Evolutionary conservation across 352 stramenopile species (phyloP).

Genomic region (Globisporangium barbulae): DNA sequence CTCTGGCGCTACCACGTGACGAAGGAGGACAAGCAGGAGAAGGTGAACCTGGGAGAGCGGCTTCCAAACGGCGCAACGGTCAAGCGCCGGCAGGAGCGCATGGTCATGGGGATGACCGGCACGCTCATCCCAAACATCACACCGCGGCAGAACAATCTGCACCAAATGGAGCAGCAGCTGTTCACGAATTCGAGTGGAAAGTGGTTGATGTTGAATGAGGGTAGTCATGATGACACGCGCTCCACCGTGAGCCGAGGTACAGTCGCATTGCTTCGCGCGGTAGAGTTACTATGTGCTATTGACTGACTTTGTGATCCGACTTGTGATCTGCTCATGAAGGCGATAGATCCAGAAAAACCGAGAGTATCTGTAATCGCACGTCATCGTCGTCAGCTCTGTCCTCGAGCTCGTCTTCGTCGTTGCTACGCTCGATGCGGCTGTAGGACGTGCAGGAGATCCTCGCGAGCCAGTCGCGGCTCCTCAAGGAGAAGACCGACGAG

Average conservation of each 20-base stretch:
- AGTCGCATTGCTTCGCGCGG: neutral
- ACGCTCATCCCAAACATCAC: slow-evolving; percentile 45
- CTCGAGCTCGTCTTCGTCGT: slow-evolving; percentile 19
- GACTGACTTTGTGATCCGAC: neutral
- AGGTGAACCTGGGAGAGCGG: slow-evolving; percentile 34
- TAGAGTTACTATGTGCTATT: neutral
- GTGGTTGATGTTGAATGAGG: neutral
- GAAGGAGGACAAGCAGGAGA: slow-evolving; percentile 46
- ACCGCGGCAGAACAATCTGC: slow-evolving; percentile 21
- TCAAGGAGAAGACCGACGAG: slow-evolving; percentile 28
- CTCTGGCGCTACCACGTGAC: slow-evolving; percentile 47
- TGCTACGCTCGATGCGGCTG: slow-evolving; percentile 25
- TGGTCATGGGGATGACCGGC: slow-evolving; percentile 48
- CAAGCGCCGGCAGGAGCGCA: slow-evolving; percentile 32
- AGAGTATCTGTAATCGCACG: slow-evolving; percentile 8
- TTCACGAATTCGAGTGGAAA: slow-evolving; percentile 14
- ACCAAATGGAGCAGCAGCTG: neutral
- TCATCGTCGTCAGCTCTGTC: neutral
- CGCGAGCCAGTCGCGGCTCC: slow-evolving; percentile 27
- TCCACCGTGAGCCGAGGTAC: slow-evolving; percentile 3
- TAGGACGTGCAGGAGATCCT: slow-evolving; percentile 39
- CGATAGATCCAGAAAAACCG: slow-evolving; percentile 4
- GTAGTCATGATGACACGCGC: neutral
- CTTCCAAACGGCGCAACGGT: slow-evolving; percentile 22
- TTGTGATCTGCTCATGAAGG: neutral